Percentiles rank a stretch among this genome's conserved stretches.
phyloP scores from a whole-genome alignment of 2,329 filamentous ascomycete species.

The Leptographium radiaticola region DNA sequence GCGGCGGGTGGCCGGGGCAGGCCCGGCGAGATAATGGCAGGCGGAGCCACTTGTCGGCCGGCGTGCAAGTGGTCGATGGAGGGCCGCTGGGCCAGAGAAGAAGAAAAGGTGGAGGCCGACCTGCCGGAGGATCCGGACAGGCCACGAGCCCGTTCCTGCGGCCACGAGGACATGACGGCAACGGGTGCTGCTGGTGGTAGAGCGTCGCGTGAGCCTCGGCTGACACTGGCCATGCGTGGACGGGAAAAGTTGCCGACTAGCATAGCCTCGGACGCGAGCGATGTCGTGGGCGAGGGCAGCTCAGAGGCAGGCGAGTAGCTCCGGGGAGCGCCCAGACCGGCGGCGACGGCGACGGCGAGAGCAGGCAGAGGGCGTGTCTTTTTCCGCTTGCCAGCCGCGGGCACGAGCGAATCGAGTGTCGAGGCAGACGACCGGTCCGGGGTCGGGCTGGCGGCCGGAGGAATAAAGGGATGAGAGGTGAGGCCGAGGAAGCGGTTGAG shows the following conservation, averaged over 20 bases:
- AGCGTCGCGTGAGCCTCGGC: constrained; percentile 9
- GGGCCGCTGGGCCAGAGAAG: constrained; percentile 27
- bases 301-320: not conserved
- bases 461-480: constrained; percentile 17
- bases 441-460: not conserved
- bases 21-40: constrained; percentile 10
- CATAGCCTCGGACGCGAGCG: constrained; percentile 16
- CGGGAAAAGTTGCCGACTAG: constrained; percentile 46
- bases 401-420: constrained; percentile 4
- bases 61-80: constrained; percentile 25
- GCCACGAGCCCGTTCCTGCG: constrained; percentile 26
- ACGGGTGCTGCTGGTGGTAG: not conserved
- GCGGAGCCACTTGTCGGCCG: constrained; percentile 15
- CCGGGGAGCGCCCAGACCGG: not conserved
- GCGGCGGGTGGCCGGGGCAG: constrained; percentile 17
- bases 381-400: constrained; percentile 11
- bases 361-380: not conserved
- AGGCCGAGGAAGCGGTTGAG: constrained; percentile 18
- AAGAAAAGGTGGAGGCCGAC: constrained; percentile 32
- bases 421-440: constrained; percentile 4
- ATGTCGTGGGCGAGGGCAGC: constrained; percentile 1
- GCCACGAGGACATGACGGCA: constrained; percentile 20
- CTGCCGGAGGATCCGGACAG: constrained; percentile 34
- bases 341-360: not conserved
- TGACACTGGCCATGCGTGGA: constrained; percentile 23